These are phyloP conservation scores for Iris macrosiphon DNA, from an alignment of 106 monocot species.

Conservation along the genomic window DNA sequence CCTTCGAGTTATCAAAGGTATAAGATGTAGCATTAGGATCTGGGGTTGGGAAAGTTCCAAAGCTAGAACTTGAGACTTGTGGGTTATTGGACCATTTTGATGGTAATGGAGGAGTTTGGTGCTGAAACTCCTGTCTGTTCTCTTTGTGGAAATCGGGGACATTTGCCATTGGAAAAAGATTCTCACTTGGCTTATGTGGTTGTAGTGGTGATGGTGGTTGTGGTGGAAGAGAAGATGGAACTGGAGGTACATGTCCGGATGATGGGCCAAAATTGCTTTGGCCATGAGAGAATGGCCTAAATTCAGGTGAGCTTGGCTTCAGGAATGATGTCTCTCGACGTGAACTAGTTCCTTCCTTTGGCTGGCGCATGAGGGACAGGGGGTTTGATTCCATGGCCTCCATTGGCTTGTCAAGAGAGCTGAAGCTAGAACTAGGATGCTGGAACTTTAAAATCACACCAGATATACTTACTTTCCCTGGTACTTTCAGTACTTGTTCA, in stretches of 20 bases:
- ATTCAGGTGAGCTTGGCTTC: slow-evolving; percentile 29
- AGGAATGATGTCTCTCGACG: slow-evolving; percentile 22
- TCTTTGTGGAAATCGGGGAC: slow-evolving; percentile 28
- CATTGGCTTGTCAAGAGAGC: slow-evolving; percentile 31
- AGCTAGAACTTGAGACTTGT: slow-evolving; percentile 17
- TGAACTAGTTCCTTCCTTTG: slow-evolving; percentile 7
- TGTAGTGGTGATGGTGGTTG: no score
- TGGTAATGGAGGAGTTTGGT: slow-evolving; percentile 14
- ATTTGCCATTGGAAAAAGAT: slow-evolving; percentile 12
- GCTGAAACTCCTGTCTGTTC: slow-evolving; percentile 23
- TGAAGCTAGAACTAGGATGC: slow-evolving; percentile 38
- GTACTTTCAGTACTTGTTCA: slow-evolving; percentile 84
- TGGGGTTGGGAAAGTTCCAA: slow-evolving; percentile 10
- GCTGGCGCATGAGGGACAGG: slow-evolving; percentile 2
- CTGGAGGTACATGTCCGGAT: slow-evolving; percentile 20
- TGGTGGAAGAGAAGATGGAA: slow-evolving; percentile 8
- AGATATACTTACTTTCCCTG: slow-evolving; percentile 96
- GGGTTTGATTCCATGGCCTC: slow-evolving; percentile 25
- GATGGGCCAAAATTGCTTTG: slow-evolving; percentile 29
- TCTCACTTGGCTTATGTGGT: not conserved
- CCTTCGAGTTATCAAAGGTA: slow-evolving; percentile 16
- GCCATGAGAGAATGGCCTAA: slow-evolving; percentile 19
- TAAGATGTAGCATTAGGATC: slow-evolving; percentile 11
- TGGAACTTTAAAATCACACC: slow-evolving; percentile 80
- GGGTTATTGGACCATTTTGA: slow-evolving; percentile 31